Percentiles rank a stretch among this genome's conserved stretches.
Conservation (phyloP, 495 filamentous ascomycete genomes). For the Lichina pygmaea region DNA sequence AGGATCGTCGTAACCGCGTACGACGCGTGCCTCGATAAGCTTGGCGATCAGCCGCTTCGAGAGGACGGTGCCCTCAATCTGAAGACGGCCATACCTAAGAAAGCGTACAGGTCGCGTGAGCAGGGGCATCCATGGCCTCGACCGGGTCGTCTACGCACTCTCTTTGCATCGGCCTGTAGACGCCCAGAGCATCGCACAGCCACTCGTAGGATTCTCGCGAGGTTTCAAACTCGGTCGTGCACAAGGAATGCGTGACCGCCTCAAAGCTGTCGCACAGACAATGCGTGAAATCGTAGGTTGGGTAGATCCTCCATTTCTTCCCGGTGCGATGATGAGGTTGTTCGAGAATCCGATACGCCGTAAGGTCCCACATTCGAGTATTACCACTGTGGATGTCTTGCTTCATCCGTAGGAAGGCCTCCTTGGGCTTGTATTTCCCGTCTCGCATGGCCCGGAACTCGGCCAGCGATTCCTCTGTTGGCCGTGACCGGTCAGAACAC, state of each 20-base stretch:
- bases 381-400: conserved; percentile 28
- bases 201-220: conserved; percentile 66
- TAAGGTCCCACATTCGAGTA: conserved; percentile 40
- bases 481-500: conserved; percentile 51
- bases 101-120: conserved; percentile 1
- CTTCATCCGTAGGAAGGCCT: conserved; percentile 83
- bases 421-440: conserved; percentile 67
- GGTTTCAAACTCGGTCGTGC: conserved; percentile 63
- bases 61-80: conserved; percentile 54
- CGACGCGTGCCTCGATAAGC: conserved; percentile 42
- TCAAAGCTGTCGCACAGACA: conserved; percentile 77
- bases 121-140: too few relatives aligned
- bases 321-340: conserved; percentile 49
- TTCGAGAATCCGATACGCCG: conserved; percentile 51
- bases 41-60: conserved; percentile 61
- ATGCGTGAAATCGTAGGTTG: conserved; percentile 80
- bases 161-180: conserved; percentile 70
- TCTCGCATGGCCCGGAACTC: conserved; percentile 82
- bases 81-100: conserved; percentile 40
- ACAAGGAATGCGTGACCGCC: conserved; percentile 66
- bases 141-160: conserved; percentile 20
- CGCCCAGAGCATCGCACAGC: conserved; percentile 46
- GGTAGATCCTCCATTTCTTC: conserved; percentile 58
- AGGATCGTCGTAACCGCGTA: conserved; percentile 73
- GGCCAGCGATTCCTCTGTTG: conserved; percentile 44